A percentile compares a stretch with the other conserved stretches of the same genome.
phyloP scores from a whole-genome alignment of 2,329 filamentous ascomycete genomes.

The Aspergillus neotritici region DNA sequence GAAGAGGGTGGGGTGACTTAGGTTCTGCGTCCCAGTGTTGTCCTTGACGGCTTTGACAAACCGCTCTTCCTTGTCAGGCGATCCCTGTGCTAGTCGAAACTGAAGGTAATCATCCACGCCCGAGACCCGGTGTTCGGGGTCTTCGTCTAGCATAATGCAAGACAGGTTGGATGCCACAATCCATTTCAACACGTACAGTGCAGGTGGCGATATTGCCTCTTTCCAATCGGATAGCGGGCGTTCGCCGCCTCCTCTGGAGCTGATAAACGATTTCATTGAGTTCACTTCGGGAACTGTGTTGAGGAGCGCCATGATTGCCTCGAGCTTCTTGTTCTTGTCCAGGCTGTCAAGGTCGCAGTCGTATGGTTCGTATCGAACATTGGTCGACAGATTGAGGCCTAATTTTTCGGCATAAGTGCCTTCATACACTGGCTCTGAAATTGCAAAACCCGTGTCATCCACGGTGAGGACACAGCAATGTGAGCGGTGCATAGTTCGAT shows the following conservation, averaged over 20 bases:
- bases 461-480: too few species aligned
- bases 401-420: background rate
- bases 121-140: slow-evolving; percentile 49
- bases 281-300: slow-evolving; percentile 36
- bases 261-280: slow-evolving; percentile 44
- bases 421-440: slow-evolving; percentile 23
- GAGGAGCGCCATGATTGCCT: slow-evolving; percentile 30
- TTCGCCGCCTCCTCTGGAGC: slow-evolving; percentile 11
- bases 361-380: slow-evolving; percentile 26
- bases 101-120: slow-evolving; percentile 67
- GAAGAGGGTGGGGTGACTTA: slow-evolving; percentile 64
- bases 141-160: slow-evolving; percentile 67
- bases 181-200: slow-evolving; percentile 70
- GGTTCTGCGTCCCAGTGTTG: slow-evolving; percentile 30
- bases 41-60: slow-evolving; percentile 60
- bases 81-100: slow-evolving; percentile 82
- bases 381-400: background rate
- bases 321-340: slow-evolving; percentile 19
- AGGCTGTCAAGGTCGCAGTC: slow-evolving; percentile 40
- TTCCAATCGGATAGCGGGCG: slow-evolving; percentile 48
- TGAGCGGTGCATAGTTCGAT: too few species aligned
- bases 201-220: slow-evolving; percentile 58
- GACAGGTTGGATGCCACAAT: slow-evolving; percentile 86
- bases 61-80: slow-evolving; percentile 75
- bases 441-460: too few species aligned